Evolutionary conservation across 2,329 filamentous ascomycete species (phyloP), one percentile per base, ranked within the genome.

Genomic region (Pestalotiopsis sp.): DNA sequence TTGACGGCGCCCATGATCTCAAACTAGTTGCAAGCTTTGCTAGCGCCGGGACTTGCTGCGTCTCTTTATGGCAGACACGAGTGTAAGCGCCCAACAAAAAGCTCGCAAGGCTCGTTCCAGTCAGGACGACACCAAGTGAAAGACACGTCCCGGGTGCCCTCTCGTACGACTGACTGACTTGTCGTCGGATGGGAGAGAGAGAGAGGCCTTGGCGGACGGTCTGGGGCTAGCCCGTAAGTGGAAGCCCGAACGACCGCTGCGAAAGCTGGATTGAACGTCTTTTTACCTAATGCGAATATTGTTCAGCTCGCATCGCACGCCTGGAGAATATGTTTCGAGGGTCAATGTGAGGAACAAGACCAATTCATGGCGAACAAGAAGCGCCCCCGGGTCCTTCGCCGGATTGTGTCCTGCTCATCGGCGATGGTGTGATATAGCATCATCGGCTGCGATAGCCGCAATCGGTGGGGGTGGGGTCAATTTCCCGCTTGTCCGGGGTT

Each of bases 371-470:
- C 31, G 31, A 31, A 31, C 31, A 31, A 31, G 31, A 31, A 31
- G 31, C 31, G 7, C 0, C 31, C 31, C 31, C 31, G 31, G 31
- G 31, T 9, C 31, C 31, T 31, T 9, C 31, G 31, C 31, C 31
- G 31, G 31, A 31, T 9, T 31, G 45, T n/a, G 17, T n/a, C 45
- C 45, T 52, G 45, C 45, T 17, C 17, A 52, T n/a, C 45, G n/a
- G 45, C 45, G 41, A 66, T 66, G 63, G 63, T 66, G 63, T 66
- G 45, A 57, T 57, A 66, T 66, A 66, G 45, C 63, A 66, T 66
- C 63, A 64, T 79, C 83, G 23, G 82, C 80, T 0, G 68, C 68
- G 14, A 69, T 76, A 0, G 80, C 81, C 0, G 71, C 86, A 11
- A 76, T 74, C 4, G 84, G 83, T 0, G 86, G 84, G 23, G 27